phyloP scores from a whole-genome alignment of 1,139 yeast species.

The Wickerhamomyces sp. region DNA sequence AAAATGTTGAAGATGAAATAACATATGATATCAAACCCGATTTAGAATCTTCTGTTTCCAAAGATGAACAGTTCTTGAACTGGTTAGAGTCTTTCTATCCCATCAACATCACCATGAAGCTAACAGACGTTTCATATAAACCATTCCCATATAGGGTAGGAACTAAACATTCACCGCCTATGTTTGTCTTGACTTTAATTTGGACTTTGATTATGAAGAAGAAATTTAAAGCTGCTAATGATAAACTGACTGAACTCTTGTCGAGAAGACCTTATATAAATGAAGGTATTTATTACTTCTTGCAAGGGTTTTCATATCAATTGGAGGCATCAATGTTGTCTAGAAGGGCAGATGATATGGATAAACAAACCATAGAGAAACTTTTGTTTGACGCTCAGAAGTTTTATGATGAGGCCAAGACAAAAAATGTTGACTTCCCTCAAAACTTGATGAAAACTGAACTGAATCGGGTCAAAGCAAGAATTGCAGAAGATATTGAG shows the following conservation, averaged over 20 bases:
- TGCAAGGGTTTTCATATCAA: constrained; percentile 20
- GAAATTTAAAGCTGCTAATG: constrained; percentile 14
- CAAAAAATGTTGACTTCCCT: constrained; percentile 10
- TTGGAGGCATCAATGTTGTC: constrained; percentile 12
- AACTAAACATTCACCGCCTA: constrained; percentile 10
- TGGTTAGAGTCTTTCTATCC: constrained; percentile 18
- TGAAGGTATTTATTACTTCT: constrained; percentile 19
- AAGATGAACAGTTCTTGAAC: constrained; percentile 20
- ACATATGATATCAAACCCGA: not conserved
- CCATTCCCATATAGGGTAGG: constrained; percentile 11
- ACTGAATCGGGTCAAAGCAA: constrained; percentile 5
- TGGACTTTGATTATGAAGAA: constrained; percentile 18
- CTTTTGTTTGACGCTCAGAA: constrained; percentile 9
- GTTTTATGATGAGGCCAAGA: constrained; percentile 7
- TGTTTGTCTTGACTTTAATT: constrained; percentile 8
- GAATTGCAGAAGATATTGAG: constrained; percentile 4
- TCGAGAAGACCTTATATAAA: constrained; percentile 12
- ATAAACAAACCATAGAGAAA: constrained; percentile 8
- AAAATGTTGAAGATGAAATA: constrained; percentile 5
- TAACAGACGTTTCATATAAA: not conserved
- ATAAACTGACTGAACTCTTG: constrained; percentile 15
- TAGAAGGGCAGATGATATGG: not conserved
- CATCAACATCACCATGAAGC: not conserved
- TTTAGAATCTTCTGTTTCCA: constrained; percentile 1
- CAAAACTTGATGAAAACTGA: constrained; percentile 14